phyloP scores from a whole-genome alignment of 352 stramenopile species.

The Elongisporangium prolatum region DNA sequence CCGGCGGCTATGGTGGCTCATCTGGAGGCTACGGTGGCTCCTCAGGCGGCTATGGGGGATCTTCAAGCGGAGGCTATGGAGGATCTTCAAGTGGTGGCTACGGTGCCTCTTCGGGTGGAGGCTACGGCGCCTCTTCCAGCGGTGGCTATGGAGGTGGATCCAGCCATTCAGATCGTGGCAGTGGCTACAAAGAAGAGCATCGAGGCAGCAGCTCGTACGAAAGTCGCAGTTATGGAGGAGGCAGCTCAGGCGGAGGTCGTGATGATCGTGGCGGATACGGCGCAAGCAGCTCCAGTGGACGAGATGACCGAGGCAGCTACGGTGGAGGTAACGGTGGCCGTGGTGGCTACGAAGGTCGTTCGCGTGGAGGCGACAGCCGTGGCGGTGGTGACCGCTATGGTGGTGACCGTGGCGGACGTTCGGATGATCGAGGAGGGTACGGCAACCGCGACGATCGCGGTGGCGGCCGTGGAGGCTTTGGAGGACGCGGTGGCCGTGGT shows the following conservation, averaged over 20 bases:
- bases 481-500: constrained; percentile 18
- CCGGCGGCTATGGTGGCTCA: constrained; percentile 14
- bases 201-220: constrained; percentile 3
- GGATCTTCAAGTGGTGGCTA: constrained; percentile 12
- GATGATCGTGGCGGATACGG: constrained; percentile 10
- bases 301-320: constrained; percentile 9
- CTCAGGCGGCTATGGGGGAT: constrained; percentile 14
- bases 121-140: constrained; percentile 3
- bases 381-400: constrained; percentile 7
- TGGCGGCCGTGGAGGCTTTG: constrained; percentile 15
- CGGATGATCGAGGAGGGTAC: constrained; percentile 7
- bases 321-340: constrained; percentile 5
- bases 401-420: constrained; percentile 10
- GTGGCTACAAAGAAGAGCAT: constrained; percentile 5
- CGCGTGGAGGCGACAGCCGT: constrained; percentile 2
- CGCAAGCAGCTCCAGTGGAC: constrained; percentile 4
- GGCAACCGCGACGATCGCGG: constrained; percentile 7
- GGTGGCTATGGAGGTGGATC: constrained; percentile 2
- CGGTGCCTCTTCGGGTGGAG: constrained; percentile 5
- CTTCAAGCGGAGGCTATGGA: constrained; percentile 12
- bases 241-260: constrained; percentile 5
- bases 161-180: not conserved
- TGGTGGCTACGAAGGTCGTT: constrained; percentile 5
- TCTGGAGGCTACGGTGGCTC: constrained; percentile 13
- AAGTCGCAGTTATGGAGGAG: constrained; percentile 16